These are phyloP conservation scores for Cyberlindnera sargentensis DNA, from an alignment of 805 yeast species.

Conservation along the genomic window DNA sequence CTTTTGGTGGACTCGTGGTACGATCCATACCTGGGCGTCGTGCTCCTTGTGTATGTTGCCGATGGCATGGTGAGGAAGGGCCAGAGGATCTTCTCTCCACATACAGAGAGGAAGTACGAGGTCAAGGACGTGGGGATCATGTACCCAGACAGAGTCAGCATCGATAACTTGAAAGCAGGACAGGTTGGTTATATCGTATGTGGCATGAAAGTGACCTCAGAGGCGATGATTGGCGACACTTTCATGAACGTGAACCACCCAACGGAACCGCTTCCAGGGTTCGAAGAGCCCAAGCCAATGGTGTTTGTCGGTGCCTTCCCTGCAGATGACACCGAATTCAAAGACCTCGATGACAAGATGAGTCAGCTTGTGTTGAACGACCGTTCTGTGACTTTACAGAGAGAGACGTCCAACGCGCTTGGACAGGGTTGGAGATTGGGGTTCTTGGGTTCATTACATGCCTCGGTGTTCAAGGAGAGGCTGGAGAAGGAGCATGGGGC, in stretches of 20 bases:
- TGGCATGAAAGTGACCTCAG: constrained; percentile 83
- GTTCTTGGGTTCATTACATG: constrained; percentile 89
- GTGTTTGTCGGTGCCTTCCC: constrained; percentile 98
- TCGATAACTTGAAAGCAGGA: constrained; percentile 67
- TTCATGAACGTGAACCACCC: constrained; percentile 52
- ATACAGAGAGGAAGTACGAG: constrained; percentile 70
- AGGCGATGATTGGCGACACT: constrained; percentile 91
- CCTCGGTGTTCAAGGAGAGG: constrained; percentile 89
- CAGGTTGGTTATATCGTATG: constrained; percentile 95
- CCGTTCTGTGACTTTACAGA: constrained; percentile 80
- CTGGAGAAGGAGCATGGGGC: constrained; percentile 93
- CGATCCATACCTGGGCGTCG: constrained; percentile 87
- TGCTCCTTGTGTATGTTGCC: constrained; percentile 72
- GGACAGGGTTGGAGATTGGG: constrained; percentile 99
- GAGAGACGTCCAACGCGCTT: constrained; percentile 87
- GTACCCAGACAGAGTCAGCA: constrained; percentile 80
- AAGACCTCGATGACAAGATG: constrained; percentile 81
- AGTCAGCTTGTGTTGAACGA: constrained; percentile 86
- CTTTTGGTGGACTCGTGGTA: constrained; percentile 97
- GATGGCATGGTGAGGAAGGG: constrained; percentile 79
- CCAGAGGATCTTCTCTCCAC: constrained; percentile 68
- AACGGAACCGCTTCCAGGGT: constrained; percentile 83
- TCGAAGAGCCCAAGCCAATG: constrained; percentile 97
- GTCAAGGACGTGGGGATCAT: constrained; percentile 90
- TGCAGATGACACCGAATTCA: constrained; percentile 88